These are phyloP conservation scores for Fusarium sp. DNA, from an alignment of 2,329 filamentous ascomycete genomes.

Conservation along the genomic window DNA sequence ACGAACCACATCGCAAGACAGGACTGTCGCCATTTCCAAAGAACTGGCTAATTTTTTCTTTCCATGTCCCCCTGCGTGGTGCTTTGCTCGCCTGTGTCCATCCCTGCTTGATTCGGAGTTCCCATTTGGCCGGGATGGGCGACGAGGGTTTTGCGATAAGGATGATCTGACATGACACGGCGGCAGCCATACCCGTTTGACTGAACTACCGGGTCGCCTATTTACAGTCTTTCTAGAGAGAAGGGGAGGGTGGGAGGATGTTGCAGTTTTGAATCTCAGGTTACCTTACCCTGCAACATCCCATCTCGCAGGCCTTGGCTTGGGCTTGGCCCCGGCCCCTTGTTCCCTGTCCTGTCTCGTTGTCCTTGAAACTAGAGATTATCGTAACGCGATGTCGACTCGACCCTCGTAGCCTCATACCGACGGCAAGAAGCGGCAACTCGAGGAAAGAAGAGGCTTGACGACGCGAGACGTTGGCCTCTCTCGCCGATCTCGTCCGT, in stretches of 20 bases:
- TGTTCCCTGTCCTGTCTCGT: constrained; percentile 6
- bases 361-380: constrained; percentile 8
- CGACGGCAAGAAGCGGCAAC: constrained; percentile 45
- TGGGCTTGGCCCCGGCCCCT: not conserved
- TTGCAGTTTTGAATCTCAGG: constrained; percentile 39
- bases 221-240: constrained; percentile 13
- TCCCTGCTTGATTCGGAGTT: constrained; percentile 37
- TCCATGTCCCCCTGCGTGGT: constrained; percentile 1
- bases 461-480: constrained; percentile 3
- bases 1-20: not conserved
- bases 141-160: constrained; percentile 42
- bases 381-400: constrained; percentile 25
- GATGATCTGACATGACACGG: constrained; percentile 48
- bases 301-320: constrained; percentile 26
- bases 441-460: constrained; percentile 38
- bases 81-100: not conserved
- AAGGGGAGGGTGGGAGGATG: constrained; percentile 14
- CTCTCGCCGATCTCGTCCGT: not conserved
- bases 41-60: constrained; percentile 13
- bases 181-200: not conserved
- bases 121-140: constrained; percentile 23
- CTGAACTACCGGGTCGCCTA: constrained; percentile 44
- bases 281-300: constrained; percentile 46
- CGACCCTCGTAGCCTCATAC: constrained; percentile 9
- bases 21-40: not conserved